A percentile compares a stretch with the other conserved stretches of the same genome.
phyloP scores from a whole-genome alignment of 1,284 basidiomycete genomes.

The Melanopsichium pennsylvanicum region DNA sequence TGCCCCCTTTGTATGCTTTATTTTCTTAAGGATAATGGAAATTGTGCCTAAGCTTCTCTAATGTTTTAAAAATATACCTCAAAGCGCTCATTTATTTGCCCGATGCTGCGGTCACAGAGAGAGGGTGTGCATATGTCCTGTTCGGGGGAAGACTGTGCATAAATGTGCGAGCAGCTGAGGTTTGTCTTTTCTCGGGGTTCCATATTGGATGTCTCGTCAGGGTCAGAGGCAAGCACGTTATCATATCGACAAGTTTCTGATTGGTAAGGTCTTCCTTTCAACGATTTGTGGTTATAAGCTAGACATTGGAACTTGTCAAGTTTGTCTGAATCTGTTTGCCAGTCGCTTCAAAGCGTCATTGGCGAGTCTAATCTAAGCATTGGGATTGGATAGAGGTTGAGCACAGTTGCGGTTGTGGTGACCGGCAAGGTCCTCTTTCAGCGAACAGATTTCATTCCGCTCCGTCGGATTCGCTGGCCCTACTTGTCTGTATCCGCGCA shows the following conservation, averaged over 20 bases:
- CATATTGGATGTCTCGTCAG: no score
- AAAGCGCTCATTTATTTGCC: no score
- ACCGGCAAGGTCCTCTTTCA: slow-evolving; percentile 21
- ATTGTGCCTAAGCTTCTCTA: no score
- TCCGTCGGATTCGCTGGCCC: slow-evolving; percentile 1
- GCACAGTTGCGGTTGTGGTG: slow-evolving; percentile 9
- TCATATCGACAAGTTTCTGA: not conserved
- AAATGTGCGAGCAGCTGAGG: not conserved
- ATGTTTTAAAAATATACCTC: no score
- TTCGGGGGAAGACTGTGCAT: no score
- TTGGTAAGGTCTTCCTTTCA: slow-evolving; percentile 7
- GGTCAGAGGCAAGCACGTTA: slow-evolving; percentile 2
- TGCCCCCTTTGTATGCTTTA: no score
- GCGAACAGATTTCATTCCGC: slow-evolving; percentile 2
- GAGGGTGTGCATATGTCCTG: not conserved
- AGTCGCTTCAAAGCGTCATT: no score
- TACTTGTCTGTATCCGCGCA: not conserved
- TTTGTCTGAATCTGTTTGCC: not conserved
- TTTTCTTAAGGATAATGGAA: no score
- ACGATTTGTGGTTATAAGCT: not conserved
- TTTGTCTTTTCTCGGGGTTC: not conserved
- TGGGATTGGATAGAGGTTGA: slow-evolving; percentile 4
- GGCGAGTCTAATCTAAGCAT: slow-evolving; percentile 3
- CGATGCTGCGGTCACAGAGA: no score
- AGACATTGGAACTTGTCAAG: not conserved